Base-by-base conservation (phyloP, 2,329 filamentous ascomycete genomes). In the Colletotrichum sp. region DNA sequence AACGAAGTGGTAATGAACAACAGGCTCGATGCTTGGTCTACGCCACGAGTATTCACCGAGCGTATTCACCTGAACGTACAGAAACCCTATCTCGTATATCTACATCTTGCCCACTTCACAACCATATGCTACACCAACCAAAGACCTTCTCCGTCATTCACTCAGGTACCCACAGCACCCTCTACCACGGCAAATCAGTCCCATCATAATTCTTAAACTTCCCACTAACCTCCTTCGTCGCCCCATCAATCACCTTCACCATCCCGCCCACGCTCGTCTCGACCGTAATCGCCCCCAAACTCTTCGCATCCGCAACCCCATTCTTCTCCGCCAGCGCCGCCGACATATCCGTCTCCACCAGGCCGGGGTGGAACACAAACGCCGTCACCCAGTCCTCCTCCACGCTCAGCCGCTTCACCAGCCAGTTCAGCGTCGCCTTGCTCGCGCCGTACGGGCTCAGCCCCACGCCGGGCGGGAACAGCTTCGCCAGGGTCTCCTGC, bases 361-460 rank as follows among this genome's bases (percentile, higher is more conserved):
- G n/a, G 8, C 76, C 74, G 2, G 79, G 79, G n/a, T 78, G 71
- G 49, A 80, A 68, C 0, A 74, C 65, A 24, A 80, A 78, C 65
- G 55, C 63, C 12, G 76, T 81, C 28, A 81, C 65, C 81, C 80
- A 82, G 0, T 75, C 68, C 76, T 82, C 79, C 39, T 81, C 81
- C 26, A 79, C 75, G 73, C 78, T 76, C 18, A 80, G 36, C 9
- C 76, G 67, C 34, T 67, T 68, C 44, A 80, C 49, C 49, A 79
- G 65, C 77, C 75, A 78, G 70, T 80, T 75, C 32, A 81, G 55
- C 16, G 72, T 65, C 49, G 78, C 44, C 80, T 80, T 72, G 76
- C 77, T 69, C 69, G 75, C 44, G 63, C 79, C 72, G 78, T 78
- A 44, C 68, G 77, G 57, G 78, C 78, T 34, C 79, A 44, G 32